Percentiles rank a stretch among this genome's conserved stretches.
These are phyloP conservation scores for Saussurea involucrata DNA, from an alignment of 129 eudicot species.

Conservation along the genomic window DNA sequence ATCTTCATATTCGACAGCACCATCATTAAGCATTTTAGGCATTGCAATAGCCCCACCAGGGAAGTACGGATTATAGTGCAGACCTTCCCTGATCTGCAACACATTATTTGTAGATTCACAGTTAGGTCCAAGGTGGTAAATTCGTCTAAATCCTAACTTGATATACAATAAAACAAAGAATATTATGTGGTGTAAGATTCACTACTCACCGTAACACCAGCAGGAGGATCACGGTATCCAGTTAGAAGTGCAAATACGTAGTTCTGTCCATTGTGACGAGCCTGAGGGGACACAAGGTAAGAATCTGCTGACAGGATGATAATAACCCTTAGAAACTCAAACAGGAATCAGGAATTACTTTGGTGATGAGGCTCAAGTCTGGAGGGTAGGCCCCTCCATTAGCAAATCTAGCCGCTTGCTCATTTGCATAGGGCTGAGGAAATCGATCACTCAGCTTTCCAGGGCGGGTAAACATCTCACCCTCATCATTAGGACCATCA, in stretches of 20 bases:
- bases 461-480: constrained; percentile 90
- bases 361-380: constrained; percentile 82
- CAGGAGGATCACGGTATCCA: constrained; percentile 91
- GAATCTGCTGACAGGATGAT: neutral
- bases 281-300: constrained; percentile 33
- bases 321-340: neutral
- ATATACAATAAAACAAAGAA: neutral
- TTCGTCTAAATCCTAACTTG: neutral
- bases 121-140: neutral
- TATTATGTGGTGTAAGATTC: neutral
- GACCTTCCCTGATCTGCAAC: constrained; percentile 78
- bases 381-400: constrained; percentile 97
- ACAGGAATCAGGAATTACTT: constrained; percentile 32
- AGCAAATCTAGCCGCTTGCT: constrained; percentile 89
- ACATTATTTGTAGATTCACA: neutral
- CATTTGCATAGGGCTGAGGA: constrained; percentile 85
- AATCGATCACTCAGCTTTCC: constrained; percentile 85
- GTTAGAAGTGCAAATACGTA: constrained; percentile 79
- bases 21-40: constrained; percentile 93
- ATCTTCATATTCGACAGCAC: constrained; percentile 93
- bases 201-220: constrained; percentile 66
- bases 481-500: constrained; percentile 96
- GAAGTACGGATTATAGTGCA: constrained; percentile 84
- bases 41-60: constrained; percentile 97
- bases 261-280: constrained; percentile 90